These are phyloP conservation scores for Elongisporangium undulatum DNA, from an alignment of 352 stramenopile genomes.

Conservation along the genomic window DNA sequence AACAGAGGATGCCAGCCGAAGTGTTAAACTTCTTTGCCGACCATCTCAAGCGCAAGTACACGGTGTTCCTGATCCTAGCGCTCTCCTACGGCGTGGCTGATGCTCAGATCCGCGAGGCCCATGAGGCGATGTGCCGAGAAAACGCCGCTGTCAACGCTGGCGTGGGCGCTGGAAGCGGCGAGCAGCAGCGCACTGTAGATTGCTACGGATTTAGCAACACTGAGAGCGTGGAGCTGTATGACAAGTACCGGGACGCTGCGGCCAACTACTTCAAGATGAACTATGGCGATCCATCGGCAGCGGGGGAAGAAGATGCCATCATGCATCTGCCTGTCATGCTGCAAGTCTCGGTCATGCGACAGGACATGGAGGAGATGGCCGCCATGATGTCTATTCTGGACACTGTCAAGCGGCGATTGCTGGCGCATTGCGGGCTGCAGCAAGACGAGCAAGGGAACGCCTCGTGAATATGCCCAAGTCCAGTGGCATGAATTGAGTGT, in stretches of 20 bases:
- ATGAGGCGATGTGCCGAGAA: slow-evolving; percentile 80
- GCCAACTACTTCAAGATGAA: slow-evolving; percentile 86
- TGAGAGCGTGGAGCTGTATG: slow-evolving; percentile 75
- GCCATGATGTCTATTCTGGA: slow-evolving; percentile 79
- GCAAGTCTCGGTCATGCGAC: slow-evolving; percentile 65
- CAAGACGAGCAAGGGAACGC: slow-evolving; percentile 35
- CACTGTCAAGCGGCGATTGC: slow-evolving; percentile 61
- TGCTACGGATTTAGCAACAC: slow-evolving; percentile 73
- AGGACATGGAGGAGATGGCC: slow-evolving; percentile 60
- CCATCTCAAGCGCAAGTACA: slow-evolving; percentile 86
- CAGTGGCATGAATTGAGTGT: not conserved
- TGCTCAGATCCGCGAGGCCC: slow-evolving; percentile 73
- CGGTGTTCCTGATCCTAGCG: slow-evolving; percentile 81
- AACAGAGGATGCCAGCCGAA: slow-evolving; percentile 39
- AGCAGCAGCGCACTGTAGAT: slow-evolving; percentile 38
- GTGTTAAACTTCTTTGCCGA: slow-evolving; percentile 82
- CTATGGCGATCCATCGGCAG: slow-evolving; percentile 65
- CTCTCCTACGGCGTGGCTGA: slow-evolving; percentile 72
- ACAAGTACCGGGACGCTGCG: slow-evolving; percentile 81
- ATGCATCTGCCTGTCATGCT: slow-evolving; percentile 89
- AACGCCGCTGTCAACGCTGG: slow-evolving; percentile 68
- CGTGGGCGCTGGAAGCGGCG: slow-evolving; percentile 64
- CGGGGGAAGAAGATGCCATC: slow-evolving; percentile 85
- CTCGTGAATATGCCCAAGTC: slow-evolving; percentile 9
- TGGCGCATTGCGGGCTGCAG: slow-evolving; percentile 34